Evolutionary conservation across 2,329 filamentous ascomycete genomes (phyloP).

Genomic region (Colletotrichum tropicale): DNA sequence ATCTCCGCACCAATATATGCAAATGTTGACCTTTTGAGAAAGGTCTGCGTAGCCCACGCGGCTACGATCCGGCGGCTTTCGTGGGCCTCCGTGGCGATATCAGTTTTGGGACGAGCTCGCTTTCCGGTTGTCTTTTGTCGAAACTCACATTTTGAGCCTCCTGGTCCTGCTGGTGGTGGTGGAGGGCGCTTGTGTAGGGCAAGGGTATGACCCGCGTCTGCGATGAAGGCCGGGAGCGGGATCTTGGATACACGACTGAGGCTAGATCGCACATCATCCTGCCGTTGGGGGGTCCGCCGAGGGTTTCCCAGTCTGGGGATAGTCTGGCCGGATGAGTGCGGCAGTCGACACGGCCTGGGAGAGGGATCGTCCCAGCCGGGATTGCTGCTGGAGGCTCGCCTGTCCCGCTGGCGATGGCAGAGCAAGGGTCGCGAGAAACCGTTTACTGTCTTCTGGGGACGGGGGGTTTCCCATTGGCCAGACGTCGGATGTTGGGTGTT

Average conservation of each 20-base stretch:
- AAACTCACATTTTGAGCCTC: slow-evolving; percentile 12
- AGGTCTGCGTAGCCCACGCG: neutral
- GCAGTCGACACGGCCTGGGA: neutral
- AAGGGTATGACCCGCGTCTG: neutral
- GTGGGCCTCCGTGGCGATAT: neutral
- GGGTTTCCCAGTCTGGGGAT: neutral
- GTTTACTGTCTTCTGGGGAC: slow-evolving; percentile 7
- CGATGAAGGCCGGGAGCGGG: neutral
- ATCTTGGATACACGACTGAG: neutral
- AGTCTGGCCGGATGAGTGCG: neutral
- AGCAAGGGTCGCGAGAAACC: neutral
- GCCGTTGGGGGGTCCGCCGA: neutral
- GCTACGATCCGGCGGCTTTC: neutral
- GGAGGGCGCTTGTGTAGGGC: neutral
- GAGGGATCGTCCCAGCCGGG: neutral
- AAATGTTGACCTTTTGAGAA: neutral
- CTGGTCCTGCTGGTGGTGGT: neutral
- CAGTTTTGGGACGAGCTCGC: neutral
- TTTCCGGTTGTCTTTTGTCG: neutral
- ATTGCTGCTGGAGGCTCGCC: neutral
- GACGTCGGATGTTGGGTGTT: neutral
- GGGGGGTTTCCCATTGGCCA: neutral
- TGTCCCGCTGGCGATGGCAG: neutral
- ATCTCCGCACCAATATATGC: neutral
- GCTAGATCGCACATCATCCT: neutral